A percentile compares a stretch with the other conserved stretches of the same genome.
These are phyloP conservation scores for Cyberlindnera japonica DNA, from an alignment of 805 yeast species.

Conservation along the genomic window DNA sequence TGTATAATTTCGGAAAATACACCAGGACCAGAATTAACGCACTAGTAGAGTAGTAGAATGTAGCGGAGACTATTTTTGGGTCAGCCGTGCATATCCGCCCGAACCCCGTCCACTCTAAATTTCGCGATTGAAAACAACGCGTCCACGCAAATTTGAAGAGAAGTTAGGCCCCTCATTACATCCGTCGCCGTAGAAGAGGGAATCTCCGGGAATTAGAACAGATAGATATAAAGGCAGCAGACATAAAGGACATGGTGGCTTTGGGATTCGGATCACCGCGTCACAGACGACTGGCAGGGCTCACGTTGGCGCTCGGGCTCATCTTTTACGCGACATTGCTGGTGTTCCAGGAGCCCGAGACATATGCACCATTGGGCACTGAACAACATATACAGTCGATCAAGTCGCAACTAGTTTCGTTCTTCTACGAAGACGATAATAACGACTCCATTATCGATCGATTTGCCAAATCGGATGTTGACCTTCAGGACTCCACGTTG, in stretches of 20 bases:
- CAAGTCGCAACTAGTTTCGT: conserved; percentile 2
- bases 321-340: conserved; percentile 7
- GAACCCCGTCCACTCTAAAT: too few relatives aligned
- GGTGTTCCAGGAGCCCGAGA: conserved; percentile 10
- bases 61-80: too few relatives aligned
- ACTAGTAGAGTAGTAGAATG: too few relatives aligned
- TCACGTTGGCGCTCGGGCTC: conserved; percentile 3
- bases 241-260: conserved; percentile 2
- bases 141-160: too few relatives aligned
- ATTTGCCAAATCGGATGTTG: conserved; percentile 9
- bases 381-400: conserved; percentile 10
- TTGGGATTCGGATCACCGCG: conserved; percentile 12
- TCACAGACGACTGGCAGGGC: conserved; percentile 4
- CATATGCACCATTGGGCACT: conserved; percentile 6
- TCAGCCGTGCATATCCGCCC: too few relatives aligned
- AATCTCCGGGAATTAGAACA: too few relatives aligned
- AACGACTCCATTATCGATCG: conserved; percentile 7
- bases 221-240: neutral
- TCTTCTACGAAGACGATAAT: conserved; percentile 14
- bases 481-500: neutral
- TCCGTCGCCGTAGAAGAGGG: too few relatives aligned
- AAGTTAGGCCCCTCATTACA: too few relatives aligned
- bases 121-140: too few relatives aligned
- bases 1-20: too few relatives aligned
- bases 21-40: too few relatives aligned